These are phyloP conservation scores for Pyrenopolyporus hunteri DNA, from an alignment of 495 filamentous ascomycete species.

Conservation along the genomic window DNA sequence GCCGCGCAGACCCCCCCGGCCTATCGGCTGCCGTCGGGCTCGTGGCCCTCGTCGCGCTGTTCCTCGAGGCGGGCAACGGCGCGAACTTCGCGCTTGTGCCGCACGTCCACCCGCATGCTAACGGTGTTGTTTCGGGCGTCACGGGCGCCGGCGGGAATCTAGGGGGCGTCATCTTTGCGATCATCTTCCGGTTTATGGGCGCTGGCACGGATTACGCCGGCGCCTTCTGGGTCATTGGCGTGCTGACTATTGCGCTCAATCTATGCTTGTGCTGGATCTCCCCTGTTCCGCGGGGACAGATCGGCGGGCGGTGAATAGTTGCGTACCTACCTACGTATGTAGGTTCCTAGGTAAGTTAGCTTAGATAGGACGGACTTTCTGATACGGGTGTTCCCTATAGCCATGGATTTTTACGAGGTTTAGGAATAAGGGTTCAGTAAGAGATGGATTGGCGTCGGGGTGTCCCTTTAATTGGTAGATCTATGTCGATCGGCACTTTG, in stretches of 20 bases:
- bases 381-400: too few relatives aligned
- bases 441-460: background rate
- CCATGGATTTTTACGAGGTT: too few relatives aligned
- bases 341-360: too few relatives aligned
- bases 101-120: conserved; percentile 77
- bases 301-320: conserved; percentile 60
- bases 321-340: background rate
- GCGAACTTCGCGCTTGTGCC: conserved; percentile 86
- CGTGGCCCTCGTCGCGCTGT: conserved; percentile 73
- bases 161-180: conserved; percentile 83
- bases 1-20: conserved; percentile 63
- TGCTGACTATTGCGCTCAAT: conserved; percentile 73
- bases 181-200: conserved; percentile 78
- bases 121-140: conserved; percentile 72
- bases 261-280: conserved; percentile 72
- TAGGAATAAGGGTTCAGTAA: too few relatives aligned
- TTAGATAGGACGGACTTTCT: too few relatives aligned
- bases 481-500: too few relatives aligned
- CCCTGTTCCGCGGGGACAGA: conserved; percentile 71
- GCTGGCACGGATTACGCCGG: conserved; percentile 67
- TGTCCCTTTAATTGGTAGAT: too few relatives aligned
- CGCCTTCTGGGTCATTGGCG: conserved; percentile 81
- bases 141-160: conserved; percentile 83
- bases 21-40: conserved; percentile 77
- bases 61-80: conserved; percentile 84